Evolutionary conservation across 169 alveolate genomes (phyloP).

Genomic region (Plasmodium blacklocki): DNA sequence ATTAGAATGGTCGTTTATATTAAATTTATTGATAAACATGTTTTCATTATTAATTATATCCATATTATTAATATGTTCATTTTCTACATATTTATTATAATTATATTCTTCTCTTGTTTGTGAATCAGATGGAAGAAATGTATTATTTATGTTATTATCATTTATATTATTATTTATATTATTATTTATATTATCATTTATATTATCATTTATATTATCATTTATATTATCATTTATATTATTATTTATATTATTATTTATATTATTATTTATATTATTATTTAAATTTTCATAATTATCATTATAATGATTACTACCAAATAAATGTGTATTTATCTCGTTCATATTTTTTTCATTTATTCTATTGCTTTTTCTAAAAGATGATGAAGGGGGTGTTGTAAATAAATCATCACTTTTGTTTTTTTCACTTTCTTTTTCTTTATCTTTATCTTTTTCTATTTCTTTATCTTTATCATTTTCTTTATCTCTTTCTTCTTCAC

Average conservation of each 20-base stretch:
- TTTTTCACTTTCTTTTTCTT: slow-evolving; percentile 7
- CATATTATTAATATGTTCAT: not conserved
- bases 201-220: not conserved
- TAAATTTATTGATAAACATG: not conserved
- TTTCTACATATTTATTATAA: not conserved
- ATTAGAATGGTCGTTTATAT: not conserved
- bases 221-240: not conserved
- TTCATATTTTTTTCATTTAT: not conserved
- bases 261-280: not conserved
- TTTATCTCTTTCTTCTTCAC: not conserved
- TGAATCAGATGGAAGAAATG: not conserved
- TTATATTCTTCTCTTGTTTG: not conserved
- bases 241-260: not conserved
- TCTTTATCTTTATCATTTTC: not conserved
- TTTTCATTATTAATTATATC: not conserved
- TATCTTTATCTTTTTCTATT: not conserved
- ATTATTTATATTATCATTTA: not conserved
- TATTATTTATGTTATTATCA: not conserved
- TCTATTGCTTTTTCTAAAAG: not conserved
- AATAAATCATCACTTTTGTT: not conserved
- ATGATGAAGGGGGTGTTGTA: not conserved
- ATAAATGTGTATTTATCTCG: not conserved
- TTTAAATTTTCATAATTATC: not conserved
- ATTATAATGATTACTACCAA: not conserved
- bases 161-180: not conserved